Percentiles rank a stretch among this genome's conserved stretches.
Conservation (phyloP, 2,329 filamentous ascomycete species). For the Ceratocystis diversiconidia region DNA sequence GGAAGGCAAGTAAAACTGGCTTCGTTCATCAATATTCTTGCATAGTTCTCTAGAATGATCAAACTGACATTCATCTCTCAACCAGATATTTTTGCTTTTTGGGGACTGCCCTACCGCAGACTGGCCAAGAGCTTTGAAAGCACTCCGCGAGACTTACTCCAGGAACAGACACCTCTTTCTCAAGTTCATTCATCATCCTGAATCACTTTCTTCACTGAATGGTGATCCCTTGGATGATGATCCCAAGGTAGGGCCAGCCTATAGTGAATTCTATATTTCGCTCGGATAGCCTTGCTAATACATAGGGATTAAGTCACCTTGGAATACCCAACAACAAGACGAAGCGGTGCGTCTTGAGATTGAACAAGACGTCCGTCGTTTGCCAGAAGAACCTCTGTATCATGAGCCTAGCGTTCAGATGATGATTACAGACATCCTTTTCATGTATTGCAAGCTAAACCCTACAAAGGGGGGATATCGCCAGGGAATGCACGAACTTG, state of each 20-base stretch:
- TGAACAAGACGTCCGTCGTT: conserved; percentile 80
- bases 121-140: conserved; percentile 54
- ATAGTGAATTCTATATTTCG: neutral
- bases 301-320: conserved; percentile 54
- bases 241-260: conserved; percentile 31
- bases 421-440: conserved; percentile 76
- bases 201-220: conserved; percentile 55
- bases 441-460: conserved; percentile 88
- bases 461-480: conserved; percentile 75
- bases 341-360: conserved; percentile 78
- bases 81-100: conserved; percentile 66
- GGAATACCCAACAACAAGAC: conserved; percentile 75
- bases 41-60: neutral
- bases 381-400: conserved; percentile 86
- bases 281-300: neutral
- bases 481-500: conserved; percentile 96
- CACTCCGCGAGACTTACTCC: conserved; percentile 60
- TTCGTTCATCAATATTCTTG: neutral
- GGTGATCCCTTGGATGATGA: conserved; percentile 81
- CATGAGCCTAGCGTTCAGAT: conserved; percentile 63
- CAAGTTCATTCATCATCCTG: conserved; percentile 69
- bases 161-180: conserved; percentile 61
- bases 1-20: conserved; percentile 52
- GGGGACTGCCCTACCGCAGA: conserved; percentile 46
- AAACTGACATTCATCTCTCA: neutral